Conservation (phyloP, 176 grass and related monocot species). For the Rhynchospora breviuscula region DNA sequence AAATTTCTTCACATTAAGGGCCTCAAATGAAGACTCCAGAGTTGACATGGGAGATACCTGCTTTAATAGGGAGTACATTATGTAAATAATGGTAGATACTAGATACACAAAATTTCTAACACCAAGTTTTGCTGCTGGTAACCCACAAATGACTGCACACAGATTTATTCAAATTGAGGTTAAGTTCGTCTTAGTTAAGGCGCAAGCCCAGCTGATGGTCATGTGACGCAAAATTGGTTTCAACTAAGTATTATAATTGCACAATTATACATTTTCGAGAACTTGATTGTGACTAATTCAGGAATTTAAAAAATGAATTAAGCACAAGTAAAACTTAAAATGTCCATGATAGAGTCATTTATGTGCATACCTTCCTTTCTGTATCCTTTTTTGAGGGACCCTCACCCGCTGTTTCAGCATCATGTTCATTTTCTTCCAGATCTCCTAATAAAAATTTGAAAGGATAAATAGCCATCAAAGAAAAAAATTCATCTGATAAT, state of each 20-base stretch:
- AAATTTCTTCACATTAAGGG: slow-evolving; percentile 94
- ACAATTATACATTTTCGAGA: not conserved
- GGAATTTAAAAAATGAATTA: not conserved
- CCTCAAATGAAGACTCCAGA: slow-evolving; percentile 82
- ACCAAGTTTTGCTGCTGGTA: not conserved
- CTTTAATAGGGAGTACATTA: slow-evolving; percentile 25
- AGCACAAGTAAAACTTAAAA: not conserved
- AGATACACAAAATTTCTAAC: not conserved
- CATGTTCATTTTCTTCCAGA: slow-evolving; percentile 17
- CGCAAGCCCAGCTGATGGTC: not conserved
- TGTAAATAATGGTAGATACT: not conserved
- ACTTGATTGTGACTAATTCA: not conserved
- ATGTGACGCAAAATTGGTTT: not conserved
- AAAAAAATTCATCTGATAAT: not conserved
- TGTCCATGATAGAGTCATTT: not conserved
- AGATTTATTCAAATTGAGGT: not conserved
- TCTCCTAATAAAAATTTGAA: slow-evolving; percentile 21
- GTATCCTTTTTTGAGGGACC: slow-evolving; percentile 57
- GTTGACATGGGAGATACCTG: slow-evolving; percentile 81
- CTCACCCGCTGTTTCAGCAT: slow-evolving; percentile 29
- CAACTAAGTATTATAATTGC: not conserved
- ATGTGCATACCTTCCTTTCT: slow-evolving; percentile 55
- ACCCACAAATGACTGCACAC: not conserved
- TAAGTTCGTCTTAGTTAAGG: not conserved
- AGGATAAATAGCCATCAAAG: not conserved